phyloP scores from a whole-genome alignment of 139 green algal species.

The Nannochloris sp. region DNA sequence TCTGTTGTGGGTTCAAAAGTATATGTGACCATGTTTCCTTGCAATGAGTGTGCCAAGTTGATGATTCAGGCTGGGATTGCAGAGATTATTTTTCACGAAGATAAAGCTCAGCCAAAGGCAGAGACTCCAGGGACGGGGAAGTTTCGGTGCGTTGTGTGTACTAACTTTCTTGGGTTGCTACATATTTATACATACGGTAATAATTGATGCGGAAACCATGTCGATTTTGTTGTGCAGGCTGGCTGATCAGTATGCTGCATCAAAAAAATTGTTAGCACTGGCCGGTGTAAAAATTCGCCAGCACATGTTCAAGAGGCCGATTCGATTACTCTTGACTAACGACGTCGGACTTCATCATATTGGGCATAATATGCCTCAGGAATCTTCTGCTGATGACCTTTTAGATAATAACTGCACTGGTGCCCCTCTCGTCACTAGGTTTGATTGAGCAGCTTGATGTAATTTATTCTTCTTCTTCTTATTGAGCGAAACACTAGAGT shows the following conservation, averaged over 20 bases:
- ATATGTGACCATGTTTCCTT: slow-evolving; percentile 98
- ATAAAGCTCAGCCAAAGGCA: slow-evolving; percentile 22
- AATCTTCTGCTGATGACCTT: too few species aligned
- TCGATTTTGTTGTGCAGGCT: slow-evolving; percentile 20
- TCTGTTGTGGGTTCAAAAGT: slow-evolving; percentile 38
- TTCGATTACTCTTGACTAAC: slow-evolving; percentile 27
- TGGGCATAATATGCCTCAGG: too few species aligned
- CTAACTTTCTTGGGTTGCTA: not conserved
- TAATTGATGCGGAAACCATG: not conserved
- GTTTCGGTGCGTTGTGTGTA: slow-evolving; percentile 5
- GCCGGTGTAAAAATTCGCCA: slow-evolving; percentile 64
- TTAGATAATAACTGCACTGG: too few species aligned
- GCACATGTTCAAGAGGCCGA: slow-evolving; percentile 31
- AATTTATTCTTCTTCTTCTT: too few species aligned
- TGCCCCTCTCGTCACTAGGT: too few species aligned
- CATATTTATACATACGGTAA: not conserved
- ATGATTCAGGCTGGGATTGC: slow-evolving; percentile 84
- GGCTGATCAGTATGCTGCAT: slow-evolving; percentile 54
- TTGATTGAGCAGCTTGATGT: too few species aligned
- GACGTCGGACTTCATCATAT: not conserved
- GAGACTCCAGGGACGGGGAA: slow-evolving; percentile 2
- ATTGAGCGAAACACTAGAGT: not conserved
- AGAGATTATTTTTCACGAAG: slow-evolving; percentile 86
- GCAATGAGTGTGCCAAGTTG: slow-evolving; percentile 99
- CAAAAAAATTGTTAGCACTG: slow-evolving; percentile 49